phyloP scores from a whole-genome alignment of 1,284 basidiomycete genomes.

The Ustilago lituana region DNA sequence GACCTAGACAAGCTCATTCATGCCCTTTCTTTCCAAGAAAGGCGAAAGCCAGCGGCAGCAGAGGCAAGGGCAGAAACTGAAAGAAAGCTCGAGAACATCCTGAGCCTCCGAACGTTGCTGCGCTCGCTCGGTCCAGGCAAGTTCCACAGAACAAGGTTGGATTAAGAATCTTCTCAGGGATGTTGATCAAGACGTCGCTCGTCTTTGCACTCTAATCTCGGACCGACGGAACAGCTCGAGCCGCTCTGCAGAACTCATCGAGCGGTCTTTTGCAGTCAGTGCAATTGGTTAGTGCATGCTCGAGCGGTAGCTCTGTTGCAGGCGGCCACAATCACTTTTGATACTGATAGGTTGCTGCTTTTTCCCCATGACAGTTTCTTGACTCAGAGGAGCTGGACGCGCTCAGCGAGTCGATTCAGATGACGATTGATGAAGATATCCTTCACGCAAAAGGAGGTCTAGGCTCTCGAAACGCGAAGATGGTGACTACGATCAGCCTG shows the following conservation, averaged over 20 bases:
- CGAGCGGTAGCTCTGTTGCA: too few species aligned
- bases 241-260: constrained; percentile 73
- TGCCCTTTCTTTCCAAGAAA: constrained; percentile 23
- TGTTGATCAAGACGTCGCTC: too few species aligned
- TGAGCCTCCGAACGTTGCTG: constrained; percentile 76
- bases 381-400: constrained; percentile 75
- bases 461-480: constrained; percentile 13
- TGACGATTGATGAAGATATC: constrained; percentile 77
- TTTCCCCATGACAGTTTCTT: constrained; percentile 73
- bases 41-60: constrained; percentile 6
- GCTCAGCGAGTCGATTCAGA: constrained; percentile 74
- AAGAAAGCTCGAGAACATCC: constrained; percentile 78
- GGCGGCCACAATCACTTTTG: too few species aligned
- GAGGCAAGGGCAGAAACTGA: constrained; percentile 72
- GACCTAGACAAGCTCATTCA: constrained; percentile 88
- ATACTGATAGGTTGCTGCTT: neutral
- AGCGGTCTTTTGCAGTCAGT: constrained; percentile 76
- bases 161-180: too few species aligned
- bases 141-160: too few species aligned
- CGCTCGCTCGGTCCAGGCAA: constrained; percentile 28
- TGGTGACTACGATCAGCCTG: constrained; percentile 15
- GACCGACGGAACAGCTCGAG: constrained; percentile 69
- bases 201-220: too few species aligned
- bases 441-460: constrained; percentile 39
- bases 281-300: constrained; percentile 73